phyloP scores from a whole-genome alignment of 805 yeast species.

The Ogataea trehaloabstinens region DNA sequence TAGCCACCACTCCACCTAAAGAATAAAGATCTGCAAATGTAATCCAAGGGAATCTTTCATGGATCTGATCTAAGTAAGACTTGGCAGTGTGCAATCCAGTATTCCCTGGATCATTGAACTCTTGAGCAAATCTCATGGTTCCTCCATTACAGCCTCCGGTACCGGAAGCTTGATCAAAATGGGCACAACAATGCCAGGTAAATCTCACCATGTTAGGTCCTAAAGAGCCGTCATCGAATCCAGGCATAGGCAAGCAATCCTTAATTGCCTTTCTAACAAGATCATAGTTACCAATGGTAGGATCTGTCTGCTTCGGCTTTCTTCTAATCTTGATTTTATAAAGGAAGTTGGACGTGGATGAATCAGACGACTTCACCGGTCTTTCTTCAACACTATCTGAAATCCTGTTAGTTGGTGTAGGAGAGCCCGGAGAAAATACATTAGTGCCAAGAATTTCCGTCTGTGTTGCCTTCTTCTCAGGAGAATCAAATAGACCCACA shows the following conservation, averaged over 20 bases:
- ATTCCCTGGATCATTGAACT: slow-evolving; percentile 58
- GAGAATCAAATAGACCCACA: slow-evolving; percentile 14
- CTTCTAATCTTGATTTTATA: slow-evolving; percentile 30
- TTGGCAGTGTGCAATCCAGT: slow-evolving; percentile 61
- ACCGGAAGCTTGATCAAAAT: slow-evolving; percentile 55
- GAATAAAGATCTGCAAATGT: slow-evolving; percentile 80
- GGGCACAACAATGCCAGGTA: slow-evolving; percentile 89
- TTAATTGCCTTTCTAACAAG: slow-evolving; percentile 37
- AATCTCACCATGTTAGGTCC: slow-evolving; percentile 79
- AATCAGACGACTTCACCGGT: slow-evolving; percentile 11
- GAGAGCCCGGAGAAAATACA: not conserved
- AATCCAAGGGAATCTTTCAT: slow-evolving; percentile 62
- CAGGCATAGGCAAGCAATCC: slow-evolving; percentile 30
- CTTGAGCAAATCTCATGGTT: slow-evolving; percentile 56
- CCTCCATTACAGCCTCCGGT: slow-evolving; percentile 73
- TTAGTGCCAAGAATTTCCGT: slow-evolving; percentile 2
- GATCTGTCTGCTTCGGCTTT: slow-evolving; percentile 19
- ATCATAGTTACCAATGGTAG: slow-evolving; percentile 30
- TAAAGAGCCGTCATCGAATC: slow-evolving; percentile 64
- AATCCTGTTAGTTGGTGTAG: not conserved
- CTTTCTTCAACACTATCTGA: slow-evolving; percentile 3
- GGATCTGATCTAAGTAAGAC: slow-evolving; percentile 54
- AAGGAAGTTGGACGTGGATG: slow-evolving; percentile 16
- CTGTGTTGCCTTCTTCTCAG: slow-evolving; percentile 3
- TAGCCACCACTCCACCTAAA: slow-evolving; percentile 72